These are phyloP conservation scores for Termitomyces sp. DNA, from an alignment of 768 basidiomycete species.

Conservation along the genomic window DNA sequence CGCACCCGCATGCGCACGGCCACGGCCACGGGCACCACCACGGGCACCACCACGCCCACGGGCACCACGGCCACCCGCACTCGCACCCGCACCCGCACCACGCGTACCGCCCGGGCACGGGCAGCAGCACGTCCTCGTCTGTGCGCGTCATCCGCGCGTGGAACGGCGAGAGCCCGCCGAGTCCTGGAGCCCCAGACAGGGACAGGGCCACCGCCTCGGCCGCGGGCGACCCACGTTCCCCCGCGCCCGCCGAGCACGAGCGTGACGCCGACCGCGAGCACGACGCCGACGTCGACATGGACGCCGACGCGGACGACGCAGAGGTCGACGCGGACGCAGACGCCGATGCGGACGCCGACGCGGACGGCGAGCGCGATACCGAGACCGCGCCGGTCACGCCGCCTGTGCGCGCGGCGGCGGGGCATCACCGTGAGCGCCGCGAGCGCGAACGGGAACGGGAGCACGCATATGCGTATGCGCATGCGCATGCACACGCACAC, in stretches of 20 bases:
- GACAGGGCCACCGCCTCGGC: too few species aligned
- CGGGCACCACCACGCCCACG: neutral
- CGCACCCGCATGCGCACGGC: neutral
- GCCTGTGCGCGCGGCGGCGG: neutral
- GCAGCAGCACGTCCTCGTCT: neutral
- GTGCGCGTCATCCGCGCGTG: slow-evolving; percentile 5
- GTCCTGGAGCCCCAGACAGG: neutral
- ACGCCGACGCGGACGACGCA: slow-evolving; percentile 9
- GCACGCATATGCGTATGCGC: too few species aligned
- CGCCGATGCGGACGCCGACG: slow-evolving; percentile 20
- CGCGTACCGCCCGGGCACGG: neutral
- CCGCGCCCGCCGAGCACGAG: too few species aligned
- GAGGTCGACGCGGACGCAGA: slow-evolving; percentile 11
- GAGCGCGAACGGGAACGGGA: too few species aligned
- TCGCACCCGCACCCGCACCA: neutral
- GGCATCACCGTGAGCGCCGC: neutral
- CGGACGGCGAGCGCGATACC: slow-evolving; percentile 25
- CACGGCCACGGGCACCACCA: neutral
- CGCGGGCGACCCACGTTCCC: neutral
- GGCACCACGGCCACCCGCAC: neutral
- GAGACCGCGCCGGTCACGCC: slow-evolving; percentile 12
- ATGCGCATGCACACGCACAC: neutral
- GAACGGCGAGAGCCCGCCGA: neutral
- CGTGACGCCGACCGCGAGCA: slow-evolving; percentile 2
- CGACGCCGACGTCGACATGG: neutral